phyloP scores from a whole-genome alignment of 148 eudicot genomes.

The Simmondsia chinensis region DNA sequence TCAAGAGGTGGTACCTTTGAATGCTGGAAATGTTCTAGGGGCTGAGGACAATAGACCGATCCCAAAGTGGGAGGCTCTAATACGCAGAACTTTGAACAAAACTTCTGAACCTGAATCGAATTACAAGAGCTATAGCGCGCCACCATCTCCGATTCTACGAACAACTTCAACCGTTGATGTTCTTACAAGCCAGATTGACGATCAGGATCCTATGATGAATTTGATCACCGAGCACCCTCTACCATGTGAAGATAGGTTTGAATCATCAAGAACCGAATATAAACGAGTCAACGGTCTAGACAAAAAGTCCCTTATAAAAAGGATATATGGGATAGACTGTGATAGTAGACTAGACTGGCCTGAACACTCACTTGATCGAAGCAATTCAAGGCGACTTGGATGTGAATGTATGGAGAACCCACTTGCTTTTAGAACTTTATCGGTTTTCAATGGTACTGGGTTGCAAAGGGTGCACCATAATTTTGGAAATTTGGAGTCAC shows the following conservation, averaged over 20 bases:
- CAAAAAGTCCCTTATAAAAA: slow-evolving; percentile 31
- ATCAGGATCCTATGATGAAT: slow-evolving; percentile 14
- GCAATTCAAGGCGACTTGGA: slow-evolving; percentile 46
- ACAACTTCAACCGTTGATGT: slow-evolving; percentile 46
- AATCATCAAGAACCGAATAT: slow-evolving; percentile 8
- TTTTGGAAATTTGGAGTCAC: slow-evolving; percentile 42
- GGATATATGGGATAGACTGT: slow-evolving; percentile 42
- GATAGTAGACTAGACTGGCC: slow-evolving; percentile 63
- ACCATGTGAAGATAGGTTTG: too few relatives aligned
- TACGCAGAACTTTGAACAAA: slow-evolving; percentile 62
- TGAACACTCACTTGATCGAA: slow-evolving; percentile 36
- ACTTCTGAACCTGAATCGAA: slow-evolving; percentile 29
- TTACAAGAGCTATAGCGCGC: slow-evolving; percentile 70
- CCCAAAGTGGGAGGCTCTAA: slow-evolving; percentile 66
- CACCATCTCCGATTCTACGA: slow-evolving; percentile 56
- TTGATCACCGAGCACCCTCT: too few relatives aligned
- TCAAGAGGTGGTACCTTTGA: slow-evolving; percentile 91
- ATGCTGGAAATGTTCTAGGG: slow-evolving; percentile 80
- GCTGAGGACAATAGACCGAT: slow-evolving; percentile 78
- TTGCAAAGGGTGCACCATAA: slow-evolving; percentile 46
- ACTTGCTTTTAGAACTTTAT: slow-evolving; percentile 17
- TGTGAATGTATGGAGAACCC: slow-evolving; percentile 34
- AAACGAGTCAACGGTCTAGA: slow-evolving; percentile 11
- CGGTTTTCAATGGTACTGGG: slow-evolving; percentile 11
- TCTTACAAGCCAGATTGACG: slow-evolving; percentile 28